phyloP scores from a whole-genome alignment of 495 filamentous ascomycete genomes.

The Talaromyces thailandensis region DNA sequence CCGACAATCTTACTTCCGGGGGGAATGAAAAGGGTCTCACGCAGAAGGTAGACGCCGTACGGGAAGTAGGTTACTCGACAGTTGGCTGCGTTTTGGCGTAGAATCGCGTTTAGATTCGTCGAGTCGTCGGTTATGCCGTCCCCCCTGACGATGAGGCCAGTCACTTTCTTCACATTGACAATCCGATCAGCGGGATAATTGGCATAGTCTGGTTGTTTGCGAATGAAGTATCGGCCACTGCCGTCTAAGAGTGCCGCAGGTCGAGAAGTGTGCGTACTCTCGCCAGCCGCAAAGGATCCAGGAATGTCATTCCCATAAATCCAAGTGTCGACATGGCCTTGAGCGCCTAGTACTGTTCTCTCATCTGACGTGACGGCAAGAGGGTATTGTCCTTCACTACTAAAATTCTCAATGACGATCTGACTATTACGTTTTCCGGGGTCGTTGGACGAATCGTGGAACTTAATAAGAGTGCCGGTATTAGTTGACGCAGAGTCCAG shows the following conservation, averaged over 20 bases:
- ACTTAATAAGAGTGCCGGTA: conserved; percentile 41
- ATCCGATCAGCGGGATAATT: conserved; percentile 19
- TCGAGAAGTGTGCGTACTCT: conserved; percentile 24
- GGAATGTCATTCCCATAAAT: conserved; percentile 29
- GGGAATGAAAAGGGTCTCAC: conserved; percentile 42
- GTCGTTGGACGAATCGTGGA: conserved; percentile 33
- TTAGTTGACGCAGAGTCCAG: conserved; percentile 30
- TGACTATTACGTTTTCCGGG: conserved; percentile 24
- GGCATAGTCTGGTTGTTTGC: conserved; percentile 46
- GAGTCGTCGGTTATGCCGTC: conserved; percentile 14
- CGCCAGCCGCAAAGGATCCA: conserved; percentile 22
- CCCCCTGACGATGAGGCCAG: conserved; percentile 10
- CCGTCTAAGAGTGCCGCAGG: conserved; percentile 27
- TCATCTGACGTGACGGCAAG: conserved; percentile 25
- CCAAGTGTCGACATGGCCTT: conserved; percentile 34
- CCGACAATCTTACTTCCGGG: conserved; percentile 38
- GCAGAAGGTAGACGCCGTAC: conserved; percentile 44
- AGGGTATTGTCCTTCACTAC: conserved; percentile 15
- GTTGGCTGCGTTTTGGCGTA: conserved; percentile 26
- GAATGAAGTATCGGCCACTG: conserved; percentile 38
- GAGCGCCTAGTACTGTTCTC: conserved; percentile 34
- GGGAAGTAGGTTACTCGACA: conserved; percentile 46
- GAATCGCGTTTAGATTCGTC: conserved; percentile 31
- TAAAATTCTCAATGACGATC: conserved; percentile 27
- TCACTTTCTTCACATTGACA: conserved; percentile 28